Base-by-base conservation (phyloP, 2,329 filamentous ascomycete species). In the Diatrype stigma region DNA sequence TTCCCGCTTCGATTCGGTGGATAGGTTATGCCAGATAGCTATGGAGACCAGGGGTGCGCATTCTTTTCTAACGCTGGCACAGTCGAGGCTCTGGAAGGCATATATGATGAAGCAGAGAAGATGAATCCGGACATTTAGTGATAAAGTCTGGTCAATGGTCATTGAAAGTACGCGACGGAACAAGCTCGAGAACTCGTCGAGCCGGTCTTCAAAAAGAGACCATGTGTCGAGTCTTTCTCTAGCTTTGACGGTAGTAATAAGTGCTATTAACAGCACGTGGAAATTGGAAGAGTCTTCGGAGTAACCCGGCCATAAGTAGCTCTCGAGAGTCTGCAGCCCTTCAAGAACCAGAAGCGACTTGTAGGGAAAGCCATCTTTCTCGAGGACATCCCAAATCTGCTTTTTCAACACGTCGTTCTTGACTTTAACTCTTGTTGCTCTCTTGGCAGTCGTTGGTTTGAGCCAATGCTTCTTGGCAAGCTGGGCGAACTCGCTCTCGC, bases 31-130 rank as follows among this genome's bases (percentile, higher is more conserved):
- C 94, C 94, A 99, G 61, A 94, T 90, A 1, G 89, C 87, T 61
- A 99, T 96, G 12, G 91, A 94, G 19, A 99, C 93, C 47, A 99
- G 75, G 2, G 95, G 90, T 6, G 93, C 94, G 70, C 94, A 97
- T 75, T 99, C 94, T 69, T 96, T 97, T 56, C 94, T 86, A 46
- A 99, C 89, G 50, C 96, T 81, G 35, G 82, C 81, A 65, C 85
- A 92, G 67, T 99, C 95, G 30, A 99, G 78, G 45, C 91, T 96
- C 69, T 97, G 92, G 66, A 96, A 99, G 34, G 93, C 89, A 58
- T 86, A 84, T 47, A 96, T 95, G 55, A 97, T 79, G 70, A 97
- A 97, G 22, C 83, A 87, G 21, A 99, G 75, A n/a, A 97, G 81
- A 48, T 96, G 86, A 8, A 87, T 89, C 54, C 90, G 84, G 49